phyloP scores from a whole-genome alignment of 257 asterid species.

The Buddleja alternifolia region DNA sequence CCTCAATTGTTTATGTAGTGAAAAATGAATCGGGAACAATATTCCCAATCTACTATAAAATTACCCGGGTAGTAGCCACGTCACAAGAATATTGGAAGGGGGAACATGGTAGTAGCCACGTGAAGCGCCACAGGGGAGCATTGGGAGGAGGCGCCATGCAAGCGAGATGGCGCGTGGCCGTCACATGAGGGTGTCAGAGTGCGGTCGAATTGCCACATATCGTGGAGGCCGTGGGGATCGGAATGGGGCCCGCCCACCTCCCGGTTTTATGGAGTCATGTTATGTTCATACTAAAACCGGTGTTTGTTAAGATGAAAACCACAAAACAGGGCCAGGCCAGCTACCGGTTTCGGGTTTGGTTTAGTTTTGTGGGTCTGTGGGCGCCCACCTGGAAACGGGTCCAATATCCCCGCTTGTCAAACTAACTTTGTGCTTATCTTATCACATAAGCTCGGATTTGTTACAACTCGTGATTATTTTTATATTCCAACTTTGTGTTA shows the following conservation, averaged over 20 bases:
- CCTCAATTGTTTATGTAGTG: too few relatives aligned
- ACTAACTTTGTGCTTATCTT: slow-evolving; percentile 48
- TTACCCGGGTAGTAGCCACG: too few relatives aligned
- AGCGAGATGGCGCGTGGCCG: slow-evolving; percentile 45
- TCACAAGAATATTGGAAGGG: neutral
- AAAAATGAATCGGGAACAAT: too few relatives aligned
- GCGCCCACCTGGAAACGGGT: slow-evolving; percentile 38
- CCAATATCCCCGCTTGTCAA: slow-evolving; percentile 2
- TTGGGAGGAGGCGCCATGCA: slow-evolving; percentile 17
- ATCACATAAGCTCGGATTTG: slow-evolving; percentile 51
- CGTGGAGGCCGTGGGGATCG: slow-evolving; percentile 33
- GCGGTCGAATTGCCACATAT: slow-evolving; percentile 89
- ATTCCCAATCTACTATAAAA: too few relatives aligned
- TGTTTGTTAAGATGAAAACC: neutral
- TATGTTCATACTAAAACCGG: slow-evolving; percentile 29
- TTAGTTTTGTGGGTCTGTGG: slow-evolving; percentile 48
- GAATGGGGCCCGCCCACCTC: slow-evolving; percentile 48
- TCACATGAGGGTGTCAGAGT: slow-evolving; percentile 60
- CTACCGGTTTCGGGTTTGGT: slow-evolving; percentile 48
- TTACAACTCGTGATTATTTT: neutral
- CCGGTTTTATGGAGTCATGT: slow-evolving; percentile 66
- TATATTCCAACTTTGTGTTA: too few relatives aligned
- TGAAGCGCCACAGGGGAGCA: slow-evolving; percentile 33
- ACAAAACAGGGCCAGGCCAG: slow-evolving; percentile 37
- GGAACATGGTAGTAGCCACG: slow-evolving; percentile 32